Conservation (phyloP, 2,329 filamentous ascomycete genomes). For the Calonectria henricotiae region DNA sequence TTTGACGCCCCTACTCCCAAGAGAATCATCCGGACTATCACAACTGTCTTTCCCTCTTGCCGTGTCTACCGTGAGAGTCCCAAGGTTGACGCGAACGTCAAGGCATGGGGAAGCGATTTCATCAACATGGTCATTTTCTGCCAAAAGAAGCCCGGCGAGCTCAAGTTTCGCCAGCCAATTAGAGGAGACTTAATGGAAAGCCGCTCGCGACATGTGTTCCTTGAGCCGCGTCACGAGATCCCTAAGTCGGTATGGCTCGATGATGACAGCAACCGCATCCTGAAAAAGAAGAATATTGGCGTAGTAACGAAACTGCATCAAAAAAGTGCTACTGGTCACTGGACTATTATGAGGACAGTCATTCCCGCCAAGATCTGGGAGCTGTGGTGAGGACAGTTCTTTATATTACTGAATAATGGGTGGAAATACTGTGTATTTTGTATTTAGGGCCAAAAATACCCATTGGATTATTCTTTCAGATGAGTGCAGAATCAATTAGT, state of each 20-base stretch:
- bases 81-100: constrained; percentile 65
- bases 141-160: constrained; percentile 71
- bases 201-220: constrained; percentile 77
- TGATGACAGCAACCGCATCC: constrained; percentile 65
- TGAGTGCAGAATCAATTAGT: neutral
- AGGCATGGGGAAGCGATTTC: constrained; percentile 77
- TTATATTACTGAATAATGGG: constrained; percentile 1
- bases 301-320: constrained; percentile 81
- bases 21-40: constrained; percentile 87
- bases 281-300: constrained; percentile 76
- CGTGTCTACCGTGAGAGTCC: constrained; percentile 89
- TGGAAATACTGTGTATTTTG: constrained; percentile 25
- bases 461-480: neutral
- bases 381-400: constrained; percentile 75
- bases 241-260: constrained; percentile 67
- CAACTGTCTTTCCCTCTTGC: constrained; percentile 87
- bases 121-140: constrained; percentile 98
- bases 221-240: constrained; percentile 83
- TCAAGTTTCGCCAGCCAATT: constrained; percentile 79
- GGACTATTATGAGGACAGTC: constrained; percentile 91
- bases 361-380: constrained; percentile 88
- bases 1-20: constrained; percentile 82
- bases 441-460: constrained; percentile 12
- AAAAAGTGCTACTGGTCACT: constrained; percentile 86
- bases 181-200: constrained; percentile 81